A percentile compares a stretch with the other conserved stretches of the same genome.
Evolutionary conservation across 106 monocot genomes (phyloP).

Genomic region (Hemerocallis citrina): DNA sequence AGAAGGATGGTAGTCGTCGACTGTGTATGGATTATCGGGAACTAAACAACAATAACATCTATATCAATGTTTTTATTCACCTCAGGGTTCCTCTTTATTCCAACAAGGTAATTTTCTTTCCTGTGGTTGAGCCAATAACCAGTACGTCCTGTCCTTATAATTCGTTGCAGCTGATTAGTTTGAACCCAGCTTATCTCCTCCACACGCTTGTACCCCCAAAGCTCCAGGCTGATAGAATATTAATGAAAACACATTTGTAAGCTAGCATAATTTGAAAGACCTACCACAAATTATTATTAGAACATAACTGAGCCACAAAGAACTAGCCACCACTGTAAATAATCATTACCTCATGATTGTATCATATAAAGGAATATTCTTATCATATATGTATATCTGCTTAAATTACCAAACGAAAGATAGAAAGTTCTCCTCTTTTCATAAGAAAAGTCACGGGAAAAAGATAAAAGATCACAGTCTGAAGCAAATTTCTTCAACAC

Average conservation of each 20-base stretch:
- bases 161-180: slow-evolving; percentile 97
- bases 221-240: slow-evolving; percentile 54
- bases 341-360: no score
- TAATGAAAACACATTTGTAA: not conserved
- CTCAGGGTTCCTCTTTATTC: slow-evolving; percentile 88
- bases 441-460: not conserved
- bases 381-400: not conserved
- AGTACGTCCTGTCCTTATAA: slow-evolving; percentile 93
- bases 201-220: slow-evolving; percentile 96
- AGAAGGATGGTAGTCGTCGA: no score
- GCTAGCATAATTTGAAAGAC: not conserved
- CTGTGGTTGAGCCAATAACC: slow-evolving; percentile 99
- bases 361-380: not conserved
- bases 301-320: not conserved
- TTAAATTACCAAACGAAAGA: not conserved
- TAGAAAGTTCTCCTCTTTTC: no score
- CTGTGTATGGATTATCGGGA: no score
- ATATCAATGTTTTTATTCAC: slow-evolving; percentile 97
- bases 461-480: not conserved
- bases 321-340: not conserved
- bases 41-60: slow-evolving; percentile 98
- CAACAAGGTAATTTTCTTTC: slow-evolving; percentile 99
- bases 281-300: not conserved
- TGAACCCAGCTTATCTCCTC: slow-evolving; percentile 99
- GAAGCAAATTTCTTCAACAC: not conserved